Percentiles rank a stretch among this genome's conserved stretches.
These are phyloP conservation scores for Backusella sp. DNA, from an alignment of 192 early-diverging fungal species.

Conservation along the genomic window DNA sequence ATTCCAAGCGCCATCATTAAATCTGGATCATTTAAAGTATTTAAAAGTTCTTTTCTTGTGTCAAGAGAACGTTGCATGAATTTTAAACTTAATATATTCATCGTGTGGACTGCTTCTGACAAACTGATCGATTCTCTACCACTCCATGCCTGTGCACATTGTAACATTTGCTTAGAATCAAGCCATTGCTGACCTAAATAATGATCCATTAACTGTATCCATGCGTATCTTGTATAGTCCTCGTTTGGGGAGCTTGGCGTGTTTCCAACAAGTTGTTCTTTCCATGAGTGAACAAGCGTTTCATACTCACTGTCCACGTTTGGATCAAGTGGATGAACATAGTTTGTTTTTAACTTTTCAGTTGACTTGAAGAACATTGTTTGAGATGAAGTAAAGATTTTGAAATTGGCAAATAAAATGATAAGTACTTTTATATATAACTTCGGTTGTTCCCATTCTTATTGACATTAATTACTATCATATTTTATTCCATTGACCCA, in stretches of 20 bases:
- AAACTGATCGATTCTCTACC: conserved; percentile 1
- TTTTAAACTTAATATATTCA: conserved; percentile 23
- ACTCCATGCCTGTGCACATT: conserved; percentile 25
- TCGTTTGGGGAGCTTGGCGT: not conserved
- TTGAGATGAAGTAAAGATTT: not conserved
- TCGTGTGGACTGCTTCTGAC: conserved; percentile 20
- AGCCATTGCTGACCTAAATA: conserved; percentile 27
- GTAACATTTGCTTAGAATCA: conserved; percentile 23
- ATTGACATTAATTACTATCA: not conserved
- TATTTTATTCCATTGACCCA: not conserved
- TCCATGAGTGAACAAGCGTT: conserved; percentile 12
- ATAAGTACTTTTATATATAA: not conserved
- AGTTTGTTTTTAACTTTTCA: not conserved
- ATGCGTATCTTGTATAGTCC: not conserved
- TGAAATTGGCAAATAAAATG: not conserved
- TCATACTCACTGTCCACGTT: conserved; percentile 19
- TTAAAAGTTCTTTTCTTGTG: conserved; percentile 14
- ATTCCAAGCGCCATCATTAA: conserved; percentile 1
- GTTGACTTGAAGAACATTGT: not conserved
- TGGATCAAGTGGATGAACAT: conserved; percentile 12
- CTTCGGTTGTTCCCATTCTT: not conserved
- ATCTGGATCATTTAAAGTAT: conserved; percentile 6
- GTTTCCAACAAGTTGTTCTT: conserved; percentile 2
- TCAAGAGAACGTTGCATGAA: conserved; percentile 20
- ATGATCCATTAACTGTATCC: conserved; percentile 15